These are phyloP conservation scores for Paspalum vaginatum DNA, from an alignment of 176 grass and related monocot genomes.

Conservation along the genomic window DNA sequence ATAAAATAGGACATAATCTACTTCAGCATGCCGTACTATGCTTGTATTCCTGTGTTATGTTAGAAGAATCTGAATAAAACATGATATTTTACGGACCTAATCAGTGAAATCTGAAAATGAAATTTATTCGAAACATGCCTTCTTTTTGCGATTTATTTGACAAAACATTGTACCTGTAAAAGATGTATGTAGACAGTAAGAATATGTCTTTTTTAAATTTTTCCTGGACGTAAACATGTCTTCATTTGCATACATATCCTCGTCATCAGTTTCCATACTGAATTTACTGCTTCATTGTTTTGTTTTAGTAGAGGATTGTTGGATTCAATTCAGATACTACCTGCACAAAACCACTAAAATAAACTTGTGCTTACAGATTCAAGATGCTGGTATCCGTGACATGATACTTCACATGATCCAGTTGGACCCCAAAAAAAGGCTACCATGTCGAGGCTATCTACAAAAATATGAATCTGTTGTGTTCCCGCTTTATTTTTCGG, in stretches of 20 bases:
- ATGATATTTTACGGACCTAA: slow-evolving; percentile 3
- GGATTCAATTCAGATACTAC: slow-evolving; percentile 30
- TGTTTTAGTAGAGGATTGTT: slow-evolving; percentile 12
- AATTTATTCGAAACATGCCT: background rate
- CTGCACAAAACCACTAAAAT: slow-evolving; percentile 1
- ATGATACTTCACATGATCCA: slow-evolving; percentile 99
- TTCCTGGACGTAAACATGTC: background rate
- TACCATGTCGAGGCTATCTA: slow-evolving; percentile 84
- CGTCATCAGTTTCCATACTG: background rate
- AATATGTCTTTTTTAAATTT: background rate
- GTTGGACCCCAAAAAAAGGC: slow-evolving; percentile 85
- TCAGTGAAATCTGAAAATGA: slow-evolving; percentile 5
- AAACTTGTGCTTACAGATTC: slow-evolving; percentile 74
- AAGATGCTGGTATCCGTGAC: slow-evolving; percentile 85
- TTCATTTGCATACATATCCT: background rate
- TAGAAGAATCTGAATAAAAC: background rate
- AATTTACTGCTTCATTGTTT: slow-evolving; percentile 24
- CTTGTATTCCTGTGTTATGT: background rate
- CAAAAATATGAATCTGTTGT: slow-evolving; percentile 79
- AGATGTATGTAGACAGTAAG: slow-evolving; percentile 21
- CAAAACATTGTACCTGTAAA: slow-evolving; percentile 18
- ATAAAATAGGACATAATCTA: background rate
- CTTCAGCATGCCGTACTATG: background rate
- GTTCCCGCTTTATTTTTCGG: slow-evolving; percentile 92
- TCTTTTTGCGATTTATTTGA: slow-evolving; percentile 10